Evolutionary conservation across 2,329 filamentous ascomycete species (phyloP).

Genomic region (Ceratocystiopsis sp.): DNA sequence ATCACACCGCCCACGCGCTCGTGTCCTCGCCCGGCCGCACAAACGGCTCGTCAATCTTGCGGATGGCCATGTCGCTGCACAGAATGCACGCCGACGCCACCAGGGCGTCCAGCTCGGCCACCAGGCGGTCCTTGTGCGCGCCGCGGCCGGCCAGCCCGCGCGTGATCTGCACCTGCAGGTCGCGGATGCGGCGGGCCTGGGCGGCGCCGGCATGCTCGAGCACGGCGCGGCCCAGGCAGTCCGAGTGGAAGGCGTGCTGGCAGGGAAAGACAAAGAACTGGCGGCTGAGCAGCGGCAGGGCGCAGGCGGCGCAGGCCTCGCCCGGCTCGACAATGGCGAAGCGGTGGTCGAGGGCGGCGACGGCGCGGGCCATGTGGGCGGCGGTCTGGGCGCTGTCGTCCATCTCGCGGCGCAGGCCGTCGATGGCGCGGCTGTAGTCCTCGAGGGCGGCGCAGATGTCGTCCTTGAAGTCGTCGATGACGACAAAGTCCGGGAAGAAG

Average conservation of each 20-base stretch:
- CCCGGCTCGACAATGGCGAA: conserved; percentile 96
- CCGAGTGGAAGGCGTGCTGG: conserved; percentile 93
- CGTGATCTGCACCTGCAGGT: conserved; percentile 70
- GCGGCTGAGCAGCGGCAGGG: conserved; percentile 66
- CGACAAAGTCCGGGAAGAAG: conserved; percentile 96
- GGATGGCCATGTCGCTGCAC: conserved; percentile 89
- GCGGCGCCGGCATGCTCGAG: conserved; percentile 64
- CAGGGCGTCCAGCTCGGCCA: conserved; percentile 78
- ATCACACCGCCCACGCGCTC: conserved; percentile 53
- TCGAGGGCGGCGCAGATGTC: conserved; percentile 91
- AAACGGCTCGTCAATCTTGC: conserved; percentile 86
- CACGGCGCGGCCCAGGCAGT: conserved; percentile 77
- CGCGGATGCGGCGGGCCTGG: conserved; percentile 63
- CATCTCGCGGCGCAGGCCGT: conserved; percentile 81
- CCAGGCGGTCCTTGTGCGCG: conserved; percentile 59
- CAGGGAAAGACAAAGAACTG: conserved; percentile 99
- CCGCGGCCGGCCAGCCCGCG: conserved; percentile 51
- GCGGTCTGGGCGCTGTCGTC: conserved; percentile 83
- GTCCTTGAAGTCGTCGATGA: conserved; percentile 98
- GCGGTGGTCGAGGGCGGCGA: conserved; percentile 65
- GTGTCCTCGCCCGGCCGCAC: conserved; percentile 54
- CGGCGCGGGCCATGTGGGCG: conserved; percentile 78
- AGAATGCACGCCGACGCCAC: conserved; percentile 84
- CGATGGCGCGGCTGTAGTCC: conserved; percentile 83
- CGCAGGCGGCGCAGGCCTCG: conserved; percentile 82